Percentiles rank a stretch among this genome's conserved stretches.
These are phyloP conservation scores for Sporisorium scitamineum DNA, from an alignment of 1,284 basidiomycete species.

Conservation along the genomic window DNA sequence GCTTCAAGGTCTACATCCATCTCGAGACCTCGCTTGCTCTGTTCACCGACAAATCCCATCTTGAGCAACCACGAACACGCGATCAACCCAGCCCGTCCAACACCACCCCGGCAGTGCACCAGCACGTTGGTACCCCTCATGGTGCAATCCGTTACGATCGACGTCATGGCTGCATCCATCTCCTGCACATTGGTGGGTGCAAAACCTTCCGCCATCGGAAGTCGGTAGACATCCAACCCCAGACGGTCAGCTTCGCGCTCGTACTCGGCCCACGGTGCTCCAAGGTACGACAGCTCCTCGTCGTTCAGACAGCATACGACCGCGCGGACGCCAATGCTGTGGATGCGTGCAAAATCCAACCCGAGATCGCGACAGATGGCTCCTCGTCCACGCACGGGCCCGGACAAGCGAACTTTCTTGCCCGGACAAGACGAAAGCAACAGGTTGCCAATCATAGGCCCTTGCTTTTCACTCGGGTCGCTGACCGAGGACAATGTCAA, in stretches of 20 bases:
- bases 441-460: slow-evolving; percentile 80
- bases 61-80: slow-evolving; percentile 94
- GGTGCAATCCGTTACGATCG: slow-evolving; percentile 81
- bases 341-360: slow-evolving; percentile 82
- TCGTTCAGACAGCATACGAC: slow-evolving; percentile 90
- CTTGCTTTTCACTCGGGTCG: slow-evolving; percentile 11
- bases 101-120: slow-evolving; percentile 93
- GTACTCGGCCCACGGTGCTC: slow-evolving; percentile 85
- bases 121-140: slow-evolving; percentile 80
- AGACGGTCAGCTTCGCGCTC: slow-evolving; percentile 75
- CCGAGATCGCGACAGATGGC: slow-evolving; percentile 86
- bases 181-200: slow-evolving; percentile 84
- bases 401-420: slow-evolving; percentile 89
- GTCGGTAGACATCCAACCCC: slow-evolving; percentile 81
- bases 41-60: slow-evolving; percentile 77
- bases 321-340: slow-evolving; percentile 80
- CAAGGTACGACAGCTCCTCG: slow-evolving; percentile 84
- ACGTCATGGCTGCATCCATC: slow-evolving; percentile 80
- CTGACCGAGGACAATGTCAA: slow-evolving; percentile 12
- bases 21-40: background rate
- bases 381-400: slow-evolving; percentile 82
- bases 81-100: slow-evolving; percentile 91
- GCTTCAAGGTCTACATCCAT: background rate
- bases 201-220: slow-evolving; percentile 90
- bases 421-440: slow-evolving; percentile 93